Evolutionary conservation across 495 filamentous ascomycete genomes (phyloP).

Genomic region (Bacidia gigantensis): DNA sequence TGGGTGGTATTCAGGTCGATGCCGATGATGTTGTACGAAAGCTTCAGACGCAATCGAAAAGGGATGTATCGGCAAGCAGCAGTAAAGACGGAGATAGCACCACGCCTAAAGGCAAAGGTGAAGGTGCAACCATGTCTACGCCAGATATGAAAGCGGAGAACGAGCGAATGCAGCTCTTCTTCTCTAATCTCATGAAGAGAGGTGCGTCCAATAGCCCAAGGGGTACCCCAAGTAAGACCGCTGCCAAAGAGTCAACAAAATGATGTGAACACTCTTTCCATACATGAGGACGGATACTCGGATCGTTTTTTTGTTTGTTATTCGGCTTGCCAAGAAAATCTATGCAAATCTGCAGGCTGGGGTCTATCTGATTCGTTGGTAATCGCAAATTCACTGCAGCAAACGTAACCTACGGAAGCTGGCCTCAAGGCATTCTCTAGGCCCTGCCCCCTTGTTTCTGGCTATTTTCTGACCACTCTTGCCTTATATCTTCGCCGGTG

Average conservation of each 20-base stretch:
- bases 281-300: too few species aligned
- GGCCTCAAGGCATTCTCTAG: too few species aligned
- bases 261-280: background rate
- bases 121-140: constrained; percentile 18
- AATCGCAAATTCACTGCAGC: too few species aligned
- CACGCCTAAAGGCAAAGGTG: constrained; percentile 1
- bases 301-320: too few species aligned
- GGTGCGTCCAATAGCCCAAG: constrained; percentile 14
- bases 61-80: background rate
- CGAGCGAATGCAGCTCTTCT: constrained; percentile 55
- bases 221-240: constrained; percentile 7
- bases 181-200: constrained; percentile 51
- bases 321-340: too few species aligned
- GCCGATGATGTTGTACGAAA: constrained; percentile 88
- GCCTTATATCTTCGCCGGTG: too few species aligned
- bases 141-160: constrained; percentile 49
- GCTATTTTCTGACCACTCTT: too few species aligned
- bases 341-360: too few species aligned
- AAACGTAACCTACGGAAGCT: too few species aligned
- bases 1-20: constrained; percentile 93
- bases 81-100: constrained; percentile 1
- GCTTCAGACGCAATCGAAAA: constrained; percentile 39
- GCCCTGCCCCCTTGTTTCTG: too few species aligned
- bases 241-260: constrained; percentile 10
- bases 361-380: too few species aligned